phyloP scores from a whole-genome alignment of 305 asterid genomes.

The Fraxinus xanthoxyloides region DNA sequence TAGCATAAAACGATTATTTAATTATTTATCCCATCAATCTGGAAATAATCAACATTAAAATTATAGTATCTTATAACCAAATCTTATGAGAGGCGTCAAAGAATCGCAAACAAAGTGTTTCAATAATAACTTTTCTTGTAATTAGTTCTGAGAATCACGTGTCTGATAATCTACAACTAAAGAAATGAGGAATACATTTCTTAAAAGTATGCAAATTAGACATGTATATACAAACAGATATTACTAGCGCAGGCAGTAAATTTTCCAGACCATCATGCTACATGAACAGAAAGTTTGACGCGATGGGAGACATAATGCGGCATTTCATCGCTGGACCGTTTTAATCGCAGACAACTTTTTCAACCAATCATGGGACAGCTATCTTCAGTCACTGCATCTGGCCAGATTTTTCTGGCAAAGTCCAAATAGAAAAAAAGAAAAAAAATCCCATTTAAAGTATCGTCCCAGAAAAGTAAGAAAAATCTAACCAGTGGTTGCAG shows the following conservation, averaged over 20 bases:
- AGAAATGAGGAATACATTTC: not conserved
- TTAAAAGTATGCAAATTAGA: not conserved
- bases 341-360: too few relatives aligned
- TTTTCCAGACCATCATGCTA: not conserved
- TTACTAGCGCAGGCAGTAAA: not conserved
- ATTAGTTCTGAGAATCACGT: not conserved
- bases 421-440: not conserved
- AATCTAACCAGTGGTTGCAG: conserved; percentile 47
- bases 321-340: too few relatives aligned
- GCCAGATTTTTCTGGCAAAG: too few relatives aligned
- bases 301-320: too few relatives aligned
- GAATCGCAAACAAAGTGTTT: not conserved
- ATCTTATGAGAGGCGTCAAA: not conserved
- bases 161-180: not conserved
- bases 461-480: not conserved
- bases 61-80: not conserved
- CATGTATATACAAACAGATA: not conserved
- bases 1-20: not conserved
- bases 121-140: not conserved
- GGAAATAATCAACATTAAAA: not conserved
- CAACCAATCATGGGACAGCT: too few relatives aligned
- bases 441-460: not conserved
- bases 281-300: too few relatives aligned
- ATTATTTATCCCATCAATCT: not conserved
- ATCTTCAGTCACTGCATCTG: too few relatives aligned